Conservation (phyloP, 2,329 filamentous ascomycete genomes). For the Diplodia corticola region DNA sequence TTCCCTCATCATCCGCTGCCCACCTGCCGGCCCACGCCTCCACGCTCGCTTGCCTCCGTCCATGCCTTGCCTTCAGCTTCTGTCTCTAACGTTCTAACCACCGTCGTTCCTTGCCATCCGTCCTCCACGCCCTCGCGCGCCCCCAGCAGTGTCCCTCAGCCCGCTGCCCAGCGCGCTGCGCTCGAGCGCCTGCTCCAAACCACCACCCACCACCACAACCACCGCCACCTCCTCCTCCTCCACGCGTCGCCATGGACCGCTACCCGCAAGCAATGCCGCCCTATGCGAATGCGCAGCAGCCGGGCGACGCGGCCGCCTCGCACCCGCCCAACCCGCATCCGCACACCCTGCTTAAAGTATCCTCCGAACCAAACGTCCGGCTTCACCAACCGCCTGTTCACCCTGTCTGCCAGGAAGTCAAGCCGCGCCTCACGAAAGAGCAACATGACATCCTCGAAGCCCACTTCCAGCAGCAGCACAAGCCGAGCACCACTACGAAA, state of each 20-base stretch:
- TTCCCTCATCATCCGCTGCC: slow-evolving; percentile 15
- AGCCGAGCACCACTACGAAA: slow-evolving; percentile 53
- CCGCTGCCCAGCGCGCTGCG: not conserved
- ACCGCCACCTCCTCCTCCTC: no score
- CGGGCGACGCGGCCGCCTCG: slow-evolving; percentile 2
- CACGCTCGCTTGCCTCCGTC: slow-evolving; percentile 21
- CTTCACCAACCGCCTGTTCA: slow-evolving; percentile 15
- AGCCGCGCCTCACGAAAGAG: slow-evolving; percentile 54
- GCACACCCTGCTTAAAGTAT: slow-evolving; percentile 21
- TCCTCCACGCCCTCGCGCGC: not conserved
- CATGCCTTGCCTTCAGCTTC: slow-evolving; percentile 17
- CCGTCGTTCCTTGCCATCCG: slow-evolving; percentile 15
- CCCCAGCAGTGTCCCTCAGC: not conserved
- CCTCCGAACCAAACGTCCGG: slow-evolving; percentile 22
- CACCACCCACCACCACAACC: no score
- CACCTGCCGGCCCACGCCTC: slow-evolving; percentile 2
- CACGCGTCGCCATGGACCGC: slow-evolving; percentile 10
- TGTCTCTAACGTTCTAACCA: slow-evolving; percentile 21
- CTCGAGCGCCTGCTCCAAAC: not conserved
- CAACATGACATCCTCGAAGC: slow-evolving; percentile 55
- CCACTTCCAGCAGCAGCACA: slow-evolving; percentile 50
- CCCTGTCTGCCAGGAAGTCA: slow-evolving; percentile 42
- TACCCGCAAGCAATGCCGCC: slow-evolving; percentile 17
- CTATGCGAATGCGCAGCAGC: slow-evolving; percentile 12
- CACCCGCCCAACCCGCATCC: slow-evolving; percentile 18